phyloP scores from a whole-genome alignment of 1,284 basidiomycete genomes.

The Ceraceosorus guamensis region DNA sequence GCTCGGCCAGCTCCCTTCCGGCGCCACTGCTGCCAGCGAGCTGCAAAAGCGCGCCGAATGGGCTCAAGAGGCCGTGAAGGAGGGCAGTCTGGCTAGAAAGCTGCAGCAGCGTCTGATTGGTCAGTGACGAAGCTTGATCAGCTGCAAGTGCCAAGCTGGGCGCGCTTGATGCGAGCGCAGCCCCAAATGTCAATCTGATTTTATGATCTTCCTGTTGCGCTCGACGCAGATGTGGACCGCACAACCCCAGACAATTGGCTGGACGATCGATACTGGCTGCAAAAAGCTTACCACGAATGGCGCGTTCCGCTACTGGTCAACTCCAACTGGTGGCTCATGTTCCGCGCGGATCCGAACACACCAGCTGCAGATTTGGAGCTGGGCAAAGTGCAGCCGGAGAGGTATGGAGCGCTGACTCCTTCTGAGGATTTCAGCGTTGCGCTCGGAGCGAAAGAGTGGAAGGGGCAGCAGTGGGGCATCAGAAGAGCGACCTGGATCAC shows the following conservation, averaged over 20 bases:
- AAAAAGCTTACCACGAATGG: constrained; percentile 84
- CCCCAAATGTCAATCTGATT: neutral
- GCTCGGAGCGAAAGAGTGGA: constrained; percentile 45
- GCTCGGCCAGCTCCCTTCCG: constrained; percentile 54
- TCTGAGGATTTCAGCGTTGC: constrained; percentile 54
- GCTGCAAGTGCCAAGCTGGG: too few species aligned
- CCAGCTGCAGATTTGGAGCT: constrained; percentile 38
- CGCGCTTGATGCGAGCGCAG: neutral
- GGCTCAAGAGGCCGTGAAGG: constrained; percentile 64
- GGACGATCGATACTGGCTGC: constrained; percentile 86
- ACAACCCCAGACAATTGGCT: constrained; percentile 87
- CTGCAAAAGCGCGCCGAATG: constrained; percentile 60
- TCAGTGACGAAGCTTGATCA: constrained; percentile 49
- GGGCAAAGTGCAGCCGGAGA: constrained; percentile 18
- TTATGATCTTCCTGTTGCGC: neutral
- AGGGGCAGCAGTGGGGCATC: constrained; percentile 65
- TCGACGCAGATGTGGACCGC: constrained; percentile 69
- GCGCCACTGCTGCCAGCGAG: constrained; percentile 57
- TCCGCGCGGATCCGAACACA: constrained; percentile 55
- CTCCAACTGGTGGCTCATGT: constrained; percentile 97
- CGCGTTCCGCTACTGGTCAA: constrained; percentile 78
- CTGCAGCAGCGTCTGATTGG: constrained; percentile 76
- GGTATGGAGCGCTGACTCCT: constrained; percentile 1
- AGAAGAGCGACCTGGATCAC: constrained; percentile 77
- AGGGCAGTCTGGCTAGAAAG: constrained; percentile 60